phyloP scores from a whole-genome alignment of 208 protist species.

The Trypanosoma lewisi region DNA sequence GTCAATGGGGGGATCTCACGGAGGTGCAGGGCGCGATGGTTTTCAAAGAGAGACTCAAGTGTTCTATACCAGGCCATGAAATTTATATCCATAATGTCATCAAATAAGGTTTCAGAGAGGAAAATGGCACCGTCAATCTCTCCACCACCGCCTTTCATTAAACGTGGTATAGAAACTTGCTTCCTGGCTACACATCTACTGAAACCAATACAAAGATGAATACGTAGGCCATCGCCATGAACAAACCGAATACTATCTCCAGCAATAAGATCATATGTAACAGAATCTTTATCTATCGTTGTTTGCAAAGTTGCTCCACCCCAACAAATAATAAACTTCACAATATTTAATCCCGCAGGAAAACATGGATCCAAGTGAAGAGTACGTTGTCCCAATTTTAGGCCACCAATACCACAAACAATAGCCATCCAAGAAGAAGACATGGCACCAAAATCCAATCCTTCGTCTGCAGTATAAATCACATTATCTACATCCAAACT shows the following conservation, averaged over 20 bases:
- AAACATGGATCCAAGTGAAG: conserved; percentile 75
- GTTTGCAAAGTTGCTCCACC: conserved; percentile 66
- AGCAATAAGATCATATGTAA: conserved; percentile 80
- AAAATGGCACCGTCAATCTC: conserved; percentile 86
- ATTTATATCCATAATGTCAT: conserved; percentile 85
- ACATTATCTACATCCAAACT: conserved; percentile 89
- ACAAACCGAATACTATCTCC: conserved; percentile 83
- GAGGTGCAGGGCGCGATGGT: conserved; percentile 76
- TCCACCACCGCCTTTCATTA: conserved; percentile 35
- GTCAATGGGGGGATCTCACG: conserved; percentile 71
- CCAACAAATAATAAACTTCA: conserved; percentile 81
- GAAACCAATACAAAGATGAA: conserved; percentile 83
- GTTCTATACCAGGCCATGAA: conserved; percentile 83
- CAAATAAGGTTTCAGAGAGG: conserved; percentile 74
- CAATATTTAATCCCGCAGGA: conserved; percentile 60
- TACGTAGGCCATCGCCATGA: conserved; percentile 66
- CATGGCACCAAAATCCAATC: conserved; percentile 86
- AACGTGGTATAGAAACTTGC: conserved; percentile 52
- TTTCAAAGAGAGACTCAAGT: conserved; percentile 86
- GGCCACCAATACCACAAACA: conserved; percentile 77
- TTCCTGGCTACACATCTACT: conserved; percentile 33
- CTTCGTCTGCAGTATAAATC: conserved; percentile 78
- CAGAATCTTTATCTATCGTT: conserved; percentile 45
- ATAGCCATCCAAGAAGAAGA: conserved; percentile 54
- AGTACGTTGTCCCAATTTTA: conserved; percentile 37